Conservation (phyloP, 1,284 basidiomycete genomes). For the Porodaedalea pini region DNA sequence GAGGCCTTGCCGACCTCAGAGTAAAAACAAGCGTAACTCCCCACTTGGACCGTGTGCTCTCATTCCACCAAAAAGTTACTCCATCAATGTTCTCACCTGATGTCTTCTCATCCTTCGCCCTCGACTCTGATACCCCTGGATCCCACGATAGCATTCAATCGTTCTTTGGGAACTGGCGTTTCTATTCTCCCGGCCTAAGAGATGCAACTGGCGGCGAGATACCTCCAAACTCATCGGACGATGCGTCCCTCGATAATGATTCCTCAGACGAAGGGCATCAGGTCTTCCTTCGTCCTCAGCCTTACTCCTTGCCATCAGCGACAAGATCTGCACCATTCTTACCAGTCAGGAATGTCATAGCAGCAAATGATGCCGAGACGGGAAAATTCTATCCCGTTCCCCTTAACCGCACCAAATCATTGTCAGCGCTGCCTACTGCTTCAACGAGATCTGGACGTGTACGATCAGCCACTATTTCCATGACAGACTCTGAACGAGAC, state of each 20-base stretch:
- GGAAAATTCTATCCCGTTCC: neutral
- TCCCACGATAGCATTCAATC: slow-evolving; percentile 4
- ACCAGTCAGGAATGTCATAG: neutral
- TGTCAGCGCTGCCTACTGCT: neutral
- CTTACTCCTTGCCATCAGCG: neutral
- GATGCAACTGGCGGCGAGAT: neutral
- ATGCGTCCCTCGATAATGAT: slow-evolving; percentile 4
- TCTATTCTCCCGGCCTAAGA: slow-evolving; percentile 4
- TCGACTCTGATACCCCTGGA: neutral
- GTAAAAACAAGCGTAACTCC: neutral
- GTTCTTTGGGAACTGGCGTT: slow-evolving; percentile 2
- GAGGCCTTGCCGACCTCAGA: neutral
- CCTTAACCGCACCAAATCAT: neutral
- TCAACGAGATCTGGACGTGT: neutral
- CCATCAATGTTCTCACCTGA: slow-evolving; percentile 8
- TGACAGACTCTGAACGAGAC: neutral
- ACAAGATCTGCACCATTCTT: neutral
- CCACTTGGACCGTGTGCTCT: slow-evolving; percentile 17
- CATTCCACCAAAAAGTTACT: slow-evolving; percentile 15
- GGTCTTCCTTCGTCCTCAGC: slow-evolving; percentile 2
- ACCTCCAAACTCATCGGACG: neutral
- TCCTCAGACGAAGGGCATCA: slow-evolving; percentile 3
- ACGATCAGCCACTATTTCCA: neutral
- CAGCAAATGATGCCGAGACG: neutral
- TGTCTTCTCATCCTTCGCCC: slow-evolving; percentile 3